These are phyloP conservation scores for Boletus rubescentipes DNA, from an alignment of 768 basidiomycete genomes.

Conservation along the genomic window DNA sequence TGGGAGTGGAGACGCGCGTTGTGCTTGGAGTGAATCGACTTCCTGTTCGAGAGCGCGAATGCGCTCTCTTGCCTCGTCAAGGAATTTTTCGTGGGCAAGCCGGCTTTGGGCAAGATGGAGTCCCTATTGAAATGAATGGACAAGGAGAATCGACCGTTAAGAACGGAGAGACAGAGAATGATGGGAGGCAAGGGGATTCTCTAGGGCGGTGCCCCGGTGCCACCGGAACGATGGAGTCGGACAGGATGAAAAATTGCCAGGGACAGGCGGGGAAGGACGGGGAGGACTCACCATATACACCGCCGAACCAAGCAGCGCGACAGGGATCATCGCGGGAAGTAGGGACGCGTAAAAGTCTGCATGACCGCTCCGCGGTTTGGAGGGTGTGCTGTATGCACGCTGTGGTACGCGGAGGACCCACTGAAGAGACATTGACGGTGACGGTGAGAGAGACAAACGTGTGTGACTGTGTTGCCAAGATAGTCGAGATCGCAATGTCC, in stretches of 20 bases:
- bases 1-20: conserved; percentile 5
- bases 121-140: conserved; percentile 41
- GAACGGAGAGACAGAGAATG: conserved; percentile 6
- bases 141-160: conserved; percentile 12
- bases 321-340: conserved; percentile 75
- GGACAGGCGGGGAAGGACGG: not conserved
- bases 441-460: not conserved
- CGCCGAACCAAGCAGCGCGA: conserved; percentile 75
- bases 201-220: conserved; percentile 7
- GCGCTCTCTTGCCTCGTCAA: conserved; percentile 56
- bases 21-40: conserved; percentile 40
- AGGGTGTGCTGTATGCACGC: conserved; percentile 12
- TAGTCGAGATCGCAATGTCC: conserved; percentile 8
- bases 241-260: conserved; percentile 1
- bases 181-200: conserved; percentile 2
- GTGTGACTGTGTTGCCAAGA: conserved; percentile 15
- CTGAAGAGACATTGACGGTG: not conserved
- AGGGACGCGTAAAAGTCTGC: conserved; percentile 67
- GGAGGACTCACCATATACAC: conserved; percentile 62
- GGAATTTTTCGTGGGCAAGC: conserved; percentile 69
- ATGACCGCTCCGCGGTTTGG: conserved; percentile 44
- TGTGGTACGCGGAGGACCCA: not conserved
- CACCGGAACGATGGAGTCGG: not conserved
- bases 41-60: conserved; percentile 60
- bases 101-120: conserved; percentile 62